Conservation (phyloP, 495 filamentous ascomycete genomes). For the Podospora bellae-mahoneyi region DNA sequence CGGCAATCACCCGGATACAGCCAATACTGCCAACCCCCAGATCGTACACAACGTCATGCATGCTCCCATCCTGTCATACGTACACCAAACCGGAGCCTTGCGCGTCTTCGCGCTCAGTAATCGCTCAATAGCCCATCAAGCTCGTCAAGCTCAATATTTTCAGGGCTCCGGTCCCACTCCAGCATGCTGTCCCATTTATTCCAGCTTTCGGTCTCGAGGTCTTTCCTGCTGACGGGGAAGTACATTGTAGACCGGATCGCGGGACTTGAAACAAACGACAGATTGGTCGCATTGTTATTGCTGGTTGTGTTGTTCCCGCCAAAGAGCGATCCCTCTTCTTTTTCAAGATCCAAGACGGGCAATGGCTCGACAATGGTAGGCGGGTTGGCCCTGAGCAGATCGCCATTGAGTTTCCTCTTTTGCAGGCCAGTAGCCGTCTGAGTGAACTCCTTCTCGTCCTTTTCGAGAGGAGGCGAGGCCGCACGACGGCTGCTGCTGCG, state of each 20-base stretch:
- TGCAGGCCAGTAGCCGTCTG: slow-evolving; percentile 86
- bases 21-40: neutral
- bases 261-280: slow-evolving; percentile 42
- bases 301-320: slow-evolving; percentile 37
- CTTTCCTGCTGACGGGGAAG: slow-evolving; percentile 49
- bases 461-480: slow-evolving; percentile 82
- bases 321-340: slow-evolving; percentile 48
- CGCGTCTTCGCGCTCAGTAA: slow-evolving; percentile 45
- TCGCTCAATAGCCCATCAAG: slow-evolving; percentile 81
- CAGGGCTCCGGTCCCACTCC: slow-evolving; percentile 73
- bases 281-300: slow-evolving; percentile 25
- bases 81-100: neutral
- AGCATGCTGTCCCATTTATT: slow-evolving; percentile 50
- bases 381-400: slow-evolving; percentile 35
- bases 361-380: slow-evolving; percentile 38
- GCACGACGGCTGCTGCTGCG: slow-evolving; percentile 61
- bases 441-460: slow-evolving; percentile 94
- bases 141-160: slow-evolving; percentile 87
- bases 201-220: slow-evolving; percentile 50
- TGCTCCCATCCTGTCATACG: neutral
- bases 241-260: slow-evolving; percentile 42
- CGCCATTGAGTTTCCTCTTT: slow-evolving; percentile 61
- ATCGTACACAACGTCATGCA: slow-evolving; percentile 5
- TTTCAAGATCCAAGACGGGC: slow-evolving; percentile 43
- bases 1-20: neutral